Evolutionary conservation across 1,284 basidiomycete species (phyloP).

Genomic region (Trichosporon sp.): DNA sequence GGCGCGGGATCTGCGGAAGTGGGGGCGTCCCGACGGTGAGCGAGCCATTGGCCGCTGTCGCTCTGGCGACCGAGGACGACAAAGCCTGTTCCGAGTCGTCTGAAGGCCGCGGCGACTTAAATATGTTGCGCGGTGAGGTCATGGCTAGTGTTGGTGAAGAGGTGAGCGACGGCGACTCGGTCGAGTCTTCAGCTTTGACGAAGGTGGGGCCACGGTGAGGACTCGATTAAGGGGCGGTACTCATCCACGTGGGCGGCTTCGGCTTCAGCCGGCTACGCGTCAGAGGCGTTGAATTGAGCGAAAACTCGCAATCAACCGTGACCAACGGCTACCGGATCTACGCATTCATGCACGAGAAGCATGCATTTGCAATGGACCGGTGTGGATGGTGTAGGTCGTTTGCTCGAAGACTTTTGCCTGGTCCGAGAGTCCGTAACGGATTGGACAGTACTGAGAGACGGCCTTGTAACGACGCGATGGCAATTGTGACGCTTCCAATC

Average conservation of each 20-base stretch:
- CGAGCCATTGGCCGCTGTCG: constrained; percentile 2
- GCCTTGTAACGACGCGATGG: no score
- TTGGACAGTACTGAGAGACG: no score
- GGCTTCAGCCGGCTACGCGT: constrained; percentile 1
- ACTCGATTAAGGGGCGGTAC: neutral
- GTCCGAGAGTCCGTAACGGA: no score
- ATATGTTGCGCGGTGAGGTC: constrained; percentile 2
- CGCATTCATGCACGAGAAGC: no score
- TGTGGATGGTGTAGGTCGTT: no score
- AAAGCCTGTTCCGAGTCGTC: neutral
- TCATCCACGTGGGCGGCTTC: neutral
- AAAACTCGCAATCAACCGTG: no score
- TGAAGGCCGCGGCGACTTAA: neutral
- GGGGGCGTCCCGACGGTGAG: constrained; percentile 11
- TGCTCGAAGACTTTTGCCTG: no score
- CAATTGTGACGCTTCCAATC: no score
- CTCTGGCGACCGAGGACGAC: neutral
- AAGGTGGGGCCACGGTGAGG: neutral
- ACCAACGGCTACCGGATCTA: neutral
- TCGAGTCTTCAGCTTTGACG: neutral
- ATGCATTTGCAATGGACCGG: no score
- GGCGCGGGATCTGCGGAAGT: constrained; percentile 14
- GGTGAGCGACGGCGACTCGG: neutral
- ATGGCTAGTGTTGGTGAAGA: neutral
- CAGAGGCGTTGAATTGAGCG: no score